Conservation (phyloP, 306 rosid species). For the Lathyrus tuberosus region DNA sequence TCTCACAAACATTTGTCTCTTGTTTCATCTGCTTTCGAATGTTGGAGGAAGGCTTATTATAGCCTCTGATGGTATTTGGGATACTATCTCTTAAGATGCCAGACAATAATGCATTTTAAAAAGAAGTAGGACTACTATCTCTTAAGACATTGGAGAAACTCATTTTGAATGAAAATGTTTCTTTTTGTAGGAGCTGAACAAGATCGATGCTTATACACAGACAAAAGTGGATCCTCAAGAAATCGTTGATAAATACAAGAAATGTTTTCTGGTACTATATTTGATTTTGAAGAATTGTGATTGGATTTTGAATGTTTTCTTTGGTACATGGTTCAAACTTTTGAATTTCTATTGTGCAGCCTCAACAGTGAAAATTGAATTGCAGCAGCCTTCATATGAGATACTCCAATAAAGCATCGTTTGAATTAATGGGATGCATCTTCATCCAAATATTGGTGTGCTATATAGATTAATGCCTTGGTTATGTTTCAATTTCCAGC, state of each 20-base stretch:
- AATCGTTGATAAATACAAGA: too few species aligned
- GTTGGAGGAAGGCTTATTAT: conserved; percentile 97
- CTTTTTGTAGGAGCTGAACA: too few species aligned
- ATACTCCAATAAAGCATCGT: conserved; percentile 19
- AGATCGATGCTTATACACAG: too few species aligned
- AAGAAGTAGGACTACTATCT: too few species aligned
- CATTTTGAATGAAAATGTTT: conserved; percentile 43
- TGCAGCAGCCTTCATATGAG: conserved; percentile 15
- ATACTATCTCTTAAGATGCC: conserved; percentile 89
- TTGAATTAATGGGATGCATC: conserved; percentile 8
- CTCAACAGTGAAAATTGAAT: conserved; percentile 45
- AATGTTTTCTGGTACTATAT: too few species aligned
- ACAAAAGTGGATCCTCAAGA: too few species aligned
- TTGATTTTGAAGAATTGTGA: too few species aligned
- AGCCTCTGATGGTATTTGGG: conserved; percentile 99
- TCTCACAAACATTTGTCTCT: conserved; percentile 34
- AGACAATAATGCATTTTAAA: too few species aligned
- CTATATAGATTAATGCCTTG: not conserved
- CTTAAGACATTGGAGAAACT: too few species aligned
- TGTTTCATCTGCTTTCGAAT: conserved; percentile 72
- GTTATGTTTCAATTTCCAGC: conserved; percentile 17
- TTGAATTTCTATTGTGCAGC: too few species aligned
- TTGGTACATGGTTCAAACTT: too few species aligned
- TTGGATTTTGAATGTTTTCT: too few species aligned
- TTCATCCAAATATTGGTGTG: conserved; percentile 24